Conservation (phyloP, 192 early-diverging fungal species). For the Podila minutissima region DNA sequence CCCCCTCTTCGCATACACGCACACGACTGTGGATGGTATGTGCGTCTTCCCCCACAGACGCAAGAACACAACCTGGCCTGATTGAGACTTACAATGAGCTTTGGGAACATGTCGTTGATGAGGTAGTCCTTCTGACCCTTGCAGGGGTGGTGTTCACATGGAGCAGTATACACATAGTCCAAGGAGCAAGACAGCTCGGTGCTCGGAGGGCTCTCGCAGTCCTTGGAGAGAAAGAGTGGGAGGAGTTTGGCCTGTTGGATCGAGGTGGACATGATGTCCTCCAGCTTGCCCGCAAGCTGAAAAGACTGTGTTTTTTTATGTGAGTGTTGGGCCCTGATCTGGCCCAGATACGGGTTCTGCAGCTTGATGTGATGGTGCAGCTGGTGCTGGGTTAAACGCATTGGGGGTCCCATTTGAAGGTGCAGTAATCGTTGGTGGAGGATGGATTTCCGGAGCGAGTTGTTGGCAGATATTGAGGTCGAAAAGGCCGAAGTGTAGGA, state of each 20-base stretch:
- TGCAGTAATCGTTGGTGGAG: conserved; percentile 20
- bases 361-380: neutral
- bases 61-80: no score
- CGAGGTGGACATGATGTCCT: conserved; percentile 38
- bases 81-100: conserved; percentile 35
- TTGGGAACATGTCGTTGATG: conserved; percentile 51
- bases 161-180: conserved; percentile 40
- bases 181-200: neutral
- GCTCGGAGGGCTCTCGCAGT: neutral
- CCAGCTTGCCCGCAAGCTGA: conserved; percentile 41
- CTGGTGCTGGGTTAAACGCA: conserved; percentile 25
- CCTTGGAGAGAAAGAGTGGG: conserved; percentile 1
- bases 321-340: neutral
- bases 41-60: no score
- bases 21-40: no score
- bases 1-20: no score
- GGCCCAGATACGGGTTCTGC: neutral
- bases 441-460: conserved; percentile 20
- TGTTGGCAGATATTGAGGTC: neutral
- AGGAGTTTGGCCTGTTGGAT: no score
- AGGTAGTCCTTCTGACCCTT: conserved; percentile 51
- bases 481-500: neutral
- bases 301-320: conserved; percentile 42
- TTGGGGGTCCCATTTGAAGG: conserved; percentile 5
- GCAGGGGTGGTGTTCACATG: conserved; percentile 49